Evolutionary conservation across 257 asterid species (phyloP).

Genomic region (Lycium barbarum): DNA sequence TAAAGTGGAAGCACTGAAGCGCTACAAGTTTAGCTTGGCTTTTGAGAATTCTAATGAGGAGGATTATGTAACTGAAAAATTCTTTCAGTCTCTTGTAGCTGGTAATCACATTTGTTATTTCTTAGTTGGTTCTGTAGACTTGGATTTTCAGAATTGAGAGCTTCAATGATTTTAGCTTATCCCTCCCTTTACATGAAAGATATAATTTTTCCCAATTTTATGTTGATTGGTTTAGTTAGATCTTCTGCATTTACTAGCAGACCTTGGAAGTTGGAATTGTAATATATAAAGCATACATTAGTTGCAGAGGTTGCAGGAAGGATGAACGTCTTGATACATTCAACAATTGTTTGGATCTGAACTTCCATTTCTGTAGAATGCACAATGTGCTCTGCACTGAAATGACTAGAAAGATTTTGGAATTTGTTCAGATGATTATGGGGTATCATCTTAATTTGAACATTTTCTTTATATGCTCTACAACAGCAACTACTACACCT

Average conservation of each 20-base stretch:
- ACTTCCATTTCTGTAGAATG: conserved; percentile 1
- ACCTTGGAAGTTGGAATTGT: neutral
- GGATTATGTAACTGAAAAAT: conserved; percentile 96
- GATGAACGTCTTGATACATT: conserved; percentile 23
- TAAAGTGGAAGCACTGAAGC: conserved; percentile 78
- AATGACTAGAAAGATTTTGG: neutral
- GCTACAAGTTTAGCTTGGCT: conserved; percentile 92
- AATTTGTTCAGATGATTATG: neutral
- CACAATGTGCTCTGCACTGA: conserved; percentile 15
- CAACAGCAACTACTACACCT: neutral
- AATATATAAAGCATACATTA: neutral
- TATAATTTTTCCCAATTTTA: neutral
- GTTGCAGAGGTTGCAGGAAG: neutral
- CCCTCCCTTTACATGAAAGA: neutral
- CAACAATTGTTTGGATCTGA: neutral
- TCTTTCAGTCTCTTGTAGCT: conserved; percentile 95
- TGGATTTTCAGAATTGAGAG: conserved; percentile 7
- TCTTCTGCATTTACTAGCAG: conserved; percentile 17
- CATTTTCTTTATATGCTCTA: neutral
- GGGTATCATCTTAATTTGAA: neutral
- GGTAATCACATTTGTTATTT: conserved; percentile 55
- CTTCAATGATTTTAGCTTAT: neutral
- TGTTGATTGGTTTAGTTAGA: conserved; percentile 19
- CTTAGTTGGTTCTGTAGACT: neutral
- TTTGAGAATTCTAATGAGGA: conserved; percentile 97